A percentile compares a stretch with the other conserved stretches of the same genome.
These are phyloP conservation scores for Penicillium herquei DNA, from an alignment of 495 filamentous ascomycete species.

Conservation along the genomic window DNA sequence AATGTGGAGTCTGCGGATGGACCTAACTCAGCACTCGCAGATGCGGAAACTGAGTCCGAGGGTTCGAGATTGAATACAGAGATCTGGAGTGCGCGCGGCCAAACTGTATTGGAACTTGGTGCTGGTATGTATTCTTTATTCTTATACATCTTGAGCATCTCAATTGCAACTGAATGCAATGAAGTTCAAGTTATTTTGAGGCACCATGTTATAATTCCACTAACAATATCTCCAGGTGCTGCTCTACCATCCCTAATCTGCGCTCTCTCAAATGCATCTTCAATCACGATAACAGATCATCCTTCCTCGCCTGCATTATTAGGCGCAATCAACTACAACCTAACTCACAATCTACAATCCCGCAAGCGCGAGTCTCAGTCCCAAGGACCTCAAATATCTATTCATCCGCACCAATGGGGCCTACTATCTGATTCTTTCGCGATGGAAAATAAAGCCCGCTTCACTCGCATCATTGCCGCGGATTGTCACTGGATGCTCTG, in stretches of 20 bases:
- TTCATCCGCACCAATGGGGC: slow-evolving; percentile 77
- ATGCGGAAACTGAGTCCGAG: neutral
- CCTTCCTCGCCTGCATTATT: slow-evolving; percentile 65
- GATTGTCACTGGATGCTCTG: slow-evolving; percentile 86
- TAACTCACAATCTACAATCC: slow-evolving; percentile 50
- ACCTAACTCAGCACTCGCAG: neutral
- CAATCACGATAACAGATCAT: slow-evolving; percentile 74
- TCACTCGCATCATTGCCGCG: slow-evolving; percentile 70
- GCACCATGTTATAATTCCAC: too few relatives aligned
- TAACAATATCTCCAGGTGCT: slow-evolving; percentile 51
- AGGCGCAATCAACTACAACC: slow-evolving; percentile 60
- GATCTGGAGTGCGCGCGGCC: slow-evolving; percentile 50
- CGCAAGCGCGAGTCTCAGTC: neutral
- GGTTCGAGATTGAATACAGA: neutral
- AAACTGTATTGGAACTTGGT: slow-evolving; percentile 59
- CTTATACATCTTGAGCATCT: too few relatives aligned
- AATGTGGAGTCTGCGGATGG: slow-evolving; percentile 52
- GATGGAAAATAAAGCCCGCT: slow-evolving; percentile 43
- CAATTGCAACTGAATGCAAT: too few relatives aligned
- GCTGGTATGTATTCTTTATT: slow-evolving; percentile 47
- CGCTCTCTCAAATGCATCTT: slow-evolving; percentile 58
- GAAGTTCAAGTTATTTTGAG: too few relatives aligned
- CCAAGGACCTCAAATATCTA: slow-evolving; percentile 18
- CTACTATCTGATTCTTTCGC: slow-evolving; percentile 56
- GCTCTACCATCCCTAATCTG: slow-evolving; percentile 71